These are phyloP conservation scores for Syncephalastrum contaminatum DNA, from an alignment of 371 early-diverging fungal genomes.

Conservation along the genomic window DNA sequence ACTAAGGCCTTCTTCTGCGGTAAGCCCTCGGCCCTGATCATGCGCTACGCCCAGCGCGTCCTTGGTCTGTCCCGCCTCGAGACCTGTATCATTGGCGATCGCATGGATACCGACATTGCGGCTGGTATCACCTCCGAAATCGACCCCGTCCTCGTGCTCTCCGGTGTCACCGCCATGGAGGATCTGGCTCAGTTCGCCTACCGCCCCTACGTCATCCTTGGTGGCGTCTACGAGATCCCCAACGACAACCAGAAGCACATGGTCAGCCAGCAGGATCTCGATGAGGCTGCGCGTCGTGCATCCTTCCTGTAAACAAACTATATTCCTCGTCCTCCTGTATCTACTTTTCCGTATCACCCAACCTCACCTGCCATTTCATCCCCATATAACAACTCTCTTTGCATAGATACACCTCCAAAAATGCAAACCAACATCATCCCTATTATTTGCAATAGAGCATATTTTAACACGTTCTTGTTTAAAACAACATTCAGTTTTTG, in stretches of 20 bases:
- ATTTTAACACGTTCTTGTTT: too few species aligned
- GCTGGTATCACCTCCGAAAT: conserved; percentile 62
- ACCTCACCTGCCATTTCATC: too few species aligned
- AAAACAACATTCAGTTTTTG: too few species aligned
- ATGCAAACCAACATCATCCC: too few species aligned
- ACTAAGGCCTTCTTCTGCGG: conserved; percentile 71
- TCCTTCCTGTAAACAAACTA: too few species aligned
- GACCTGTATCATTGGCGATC: conserved; percentile 70
- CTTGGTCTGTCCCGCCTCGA: conserved; percentile 57
- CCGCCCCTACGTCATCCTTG: conserved; percentile 59
- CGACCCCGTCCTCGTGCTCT: conserved; percentile 65
- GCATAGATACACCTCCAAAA: too few species aligned
- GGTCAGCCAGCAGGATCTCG: conserved; percentile 37
- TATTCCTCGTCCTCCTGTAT: too few species aligned
- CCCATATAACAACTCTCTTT: too few species aligned
- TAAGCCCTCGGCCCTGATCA: conserved; percentile 67
- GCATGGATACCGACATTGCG: conserved; percentile 70
- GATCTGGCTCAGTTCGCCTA: conserved; percentile 57
- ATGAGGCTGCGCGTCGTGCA: conserved; percentile 45
- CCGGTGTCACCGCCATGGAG: conserved; percentile 57
- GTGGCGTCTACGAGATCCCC: conserved; percentile 63
- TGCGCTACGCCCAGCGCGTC: conserved; percentile 63
- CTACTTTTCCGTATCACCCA: too few species aligned
- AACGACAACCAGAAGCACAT: conserved; percentile 38
- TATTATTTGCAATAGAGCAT: too few species aligned